Evolutionary conservation across 257 asterid species (phyloP), one percentile per base, ranked within the genome.

Genomic region (Plectranthus barbatus): DNA sequence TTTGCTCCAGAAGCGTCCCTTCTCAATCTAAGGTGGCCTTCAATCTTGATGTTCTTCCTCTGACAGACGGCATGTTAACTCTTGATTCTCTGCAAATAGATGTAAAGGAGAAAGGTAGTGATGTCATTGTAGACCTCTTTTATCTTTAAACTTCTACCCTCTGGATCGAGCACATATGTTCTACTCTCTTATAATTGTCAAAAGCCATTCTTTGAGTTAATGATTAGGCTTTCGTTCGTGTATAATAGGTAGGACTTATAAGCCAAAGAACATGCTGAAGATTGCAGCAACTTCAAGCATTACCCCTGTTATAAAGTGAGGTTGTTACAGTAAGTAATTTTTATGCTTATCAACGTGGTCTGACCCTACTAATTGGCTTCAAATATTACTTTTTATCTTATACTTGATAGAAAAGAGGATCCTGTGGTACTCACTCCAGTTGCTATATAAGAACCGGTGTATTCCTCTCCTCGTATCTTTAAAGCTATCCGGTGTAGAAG

Each of bases 1-100:
- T 60, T 62, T 63, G 48, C 50, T 41, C 57, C 74, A 83, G 99
- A 74, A 71, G 88, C 10, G 86, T 93, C 57, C 99, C 96, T 68
- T 63, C 96, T 62, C 90, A 80, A 76, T 90, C 97, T 36, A 78
- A 81, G 9, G 88, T 96, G 60, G 83, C 92, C 46, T 76, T 87
- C 78, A 90, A 93, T 81, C 94, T 93, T 56, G 95, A 90, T 77
- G 81, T 93, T 45, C 96, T 93, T 45, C 96, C 99, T 20, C 60
- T 93, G 74, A 85, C 84, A 7, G 96, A 93, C 78, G 97, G 94
- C 66, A 87, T 93, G 62, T 82, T 93, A 77, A 78, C 91, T 37
- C 96, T 93, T 20, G 96, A 90, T 78, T 84, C 97, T 65, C 86
- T 93, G 63, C 90, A 77, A 71, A 84, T 93, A 51, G 92, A 82